These are phyloP conservation scores for Rhodotorula glutinis DNA, from an alignment of 1,284 basidiomycete species.

Conservation along the genomic window DNA sequence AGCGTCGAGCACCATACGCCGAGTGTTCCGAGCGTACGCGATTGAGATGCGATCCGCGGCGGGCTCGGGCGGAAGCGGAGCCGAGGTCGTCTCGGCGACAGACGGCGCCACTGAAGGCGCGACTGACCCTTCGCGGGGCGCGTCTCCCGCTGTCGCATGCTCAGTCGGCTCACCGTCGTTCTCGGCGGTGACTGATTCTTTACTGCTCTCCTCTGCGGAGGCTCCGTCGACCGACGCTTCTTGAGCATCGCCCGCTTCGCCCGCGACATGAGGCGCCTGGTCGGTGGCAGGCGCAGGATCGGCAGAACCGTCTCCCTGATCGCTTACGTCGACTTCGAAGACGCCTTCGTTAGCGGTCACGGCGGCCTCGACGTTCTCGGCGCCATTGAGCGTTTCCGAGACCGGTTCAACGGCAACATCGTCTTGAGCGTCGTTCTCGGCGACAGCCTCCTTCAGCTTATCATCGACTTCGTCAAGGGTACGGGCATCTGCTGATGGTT, in stretches of 20 bases:
- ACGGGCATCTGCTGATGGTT: not conserved
- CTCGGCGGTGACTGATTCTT: slow-evolving; percentile 11
- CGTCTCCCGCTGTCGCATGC: slow-evolving; percentile 11
- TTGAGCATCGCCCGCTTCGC: too few species aligned
- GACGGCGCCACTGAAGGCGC: slow-evolving; percentile 7
- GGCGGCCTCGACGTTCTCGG: too few species aligned
- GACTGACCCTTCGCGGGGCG: slow-evolving; percentile 9
- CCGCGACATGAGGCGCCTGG: too few species aligned
- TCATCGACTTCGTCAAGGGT: not conserved
- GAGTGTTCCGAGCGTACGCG: slow-evolving; percentile 81
- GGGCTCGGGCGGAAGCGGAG: slow-evolving; percentile 45
- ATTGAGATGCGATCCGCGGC: slow-evolving; percentile 66
- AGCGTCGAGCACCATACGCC: slow-evolving; percentile 83
- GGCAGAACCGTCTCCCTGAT: not conserved
- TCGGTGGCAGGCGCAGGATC: not conserved
- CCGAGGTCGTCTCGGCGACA: not conserved
- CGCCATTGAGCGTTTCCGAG: too few species aligned
- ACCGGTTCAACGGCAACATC: too few species aligned
- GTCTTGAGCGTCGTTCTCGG: too few species aligned
- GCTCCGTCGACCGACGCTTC: not conserved
- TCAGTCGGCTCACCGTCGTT: slow-evolving; percentile 31
- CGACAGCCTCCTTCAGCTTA: not conserved
- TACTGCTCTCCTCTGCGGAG: too few species aligned
- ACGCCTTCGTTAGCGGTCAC: too few species aligned
- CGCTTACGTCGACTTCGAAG: not conserved